Percentiles rank a stretch among this genome's conserved stretches.
phyloP scores from a whole-genome alignment of 2,329 filamentous ascomycete species.

The Fusarium nisikadoi region DNA sequence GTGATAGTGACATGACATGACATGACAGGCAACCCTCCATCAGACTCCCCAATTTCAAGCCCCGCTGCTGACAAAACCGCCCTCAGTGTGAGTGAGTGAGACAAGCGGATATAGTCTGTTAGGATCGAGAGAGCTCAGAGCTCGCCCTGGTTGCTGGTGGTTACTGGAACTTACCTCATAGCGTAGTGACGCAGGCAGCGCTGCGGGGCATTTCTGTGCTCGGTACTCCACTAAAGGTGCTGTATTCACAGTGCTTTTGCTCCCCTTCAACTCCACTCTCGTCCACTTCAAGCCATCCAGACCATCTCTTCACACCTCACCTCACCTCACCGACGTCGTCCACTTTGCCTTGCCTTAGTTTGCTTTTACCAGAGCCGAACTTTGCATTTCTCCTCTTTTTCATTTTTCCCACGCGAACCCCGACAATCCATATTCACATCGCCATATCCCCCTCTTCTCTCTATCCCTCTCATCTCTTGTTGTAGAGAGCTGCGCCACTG shows the following conservation, averaged over 20 bases:
- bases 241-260: conserved; percentile 30
- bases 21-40: conserved; percentile 3
- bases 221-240: conserved; percentile 28
- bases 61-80: conserved; percentile 37
- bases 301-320: conserved; percentile 40
- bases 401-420: conserved; percentile 31
- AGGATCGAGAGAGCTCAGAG: conserved; percentile 5
- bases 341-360: conserved; percentile 34
- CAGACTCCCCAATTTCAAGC: neutral
- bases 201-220: conserved; percentile 32
- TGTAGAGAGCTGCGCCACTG: conserved; percentile 33
- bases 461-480: neutral
- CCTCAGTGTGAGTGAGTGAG: neutral
- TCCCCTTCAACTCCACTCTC: conserved; percentile 34
- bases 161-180: conserved; percentile 2
- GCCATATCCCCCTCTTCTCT: neutral
- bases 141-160: conserved; percentile 26
- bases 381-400: conserved; percentile 38
- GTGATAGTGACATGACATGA: conserved; percentile 19
- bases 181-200: conserved; percentile 17
- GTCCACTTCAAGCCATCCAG: conserved; percentile 18
- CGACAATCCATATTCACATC: neutral
- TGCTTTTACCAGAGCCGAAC: conserved; percentile 35
- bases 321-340: conserved; percentile 44
- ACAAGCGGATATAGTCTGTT: neutral